These are phyloP conservation scores for Curvularia sp. DNA, from an alignment of 2,329 filamentous ascomycete genomes.

Conservation along the genomic window DNA sequence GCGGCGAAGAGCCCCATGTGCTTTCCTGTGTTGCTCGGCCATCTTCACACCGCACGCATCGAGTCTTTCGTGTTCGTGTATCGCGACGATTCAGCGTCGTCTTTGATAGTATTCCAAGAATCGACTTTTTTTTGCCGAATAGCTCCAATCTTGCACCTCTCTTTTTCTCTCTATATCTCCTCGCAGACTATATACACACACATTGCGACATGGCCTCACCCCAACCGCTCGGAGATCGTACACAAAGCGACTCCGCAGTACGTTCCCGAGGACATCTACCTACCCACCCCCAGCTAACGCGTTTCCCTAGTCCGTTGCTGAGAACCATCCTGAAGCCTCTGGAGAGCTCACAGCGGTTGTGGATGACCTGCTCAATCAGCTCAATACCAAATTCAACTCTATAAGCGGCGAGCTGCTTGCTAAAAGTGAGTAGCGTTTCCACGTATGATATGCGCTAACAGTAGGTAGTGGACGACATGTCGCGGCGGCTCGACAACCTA, in stretches of 20 bases:
- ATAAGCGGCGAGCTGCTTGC: conserved; percentile 87
- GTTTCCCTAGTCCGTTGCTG: conserved; percentile 24
- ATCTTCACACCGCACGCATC: conserved; percentile 19
- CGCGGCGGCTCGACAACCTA: conserved; percentile 80
- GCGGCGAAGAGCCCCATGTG: conserved; percentile 38
- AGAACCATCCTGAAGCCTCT: conserved; percentile 37
- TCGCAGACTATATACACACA: background rate
- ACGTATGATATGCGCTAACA: background rate
- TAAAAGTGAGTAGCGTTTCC: conserved; percentile 70
- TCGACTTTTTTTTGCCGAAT: background rate
- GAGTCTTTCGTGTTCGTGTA: background rate
- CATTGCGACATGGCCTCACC: conserved; percentile 31
- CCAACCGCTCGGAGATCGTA: conserved; percentile 29
- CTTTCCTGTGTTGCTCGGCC: conserved; percentile 9
- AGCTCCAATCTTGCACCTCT: background rate
- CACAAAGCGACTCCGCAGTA: conserved; percentile 34
- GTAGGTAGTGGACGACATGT: conserved; percentile 88
- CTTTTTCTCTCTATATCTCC: background rate
- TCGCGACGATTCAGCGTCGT: background rate
- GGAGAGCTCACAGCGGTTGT: conserved; percentile 78
- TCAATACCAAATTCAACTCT: conserved; percentile 84
- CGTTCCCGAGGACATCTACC: conserved; percentile 9
- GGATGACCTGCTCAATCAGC: conserved; percentile 83
- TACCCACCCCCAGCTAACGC: conserved; percentile 2
- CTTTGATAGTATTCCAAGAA: background rate